Evolutionary conservation across 768 basidiomycete species (phyloP), one percentile per base, ranked within the genome.

Genomic region (Suillus brevipes): DNA sequence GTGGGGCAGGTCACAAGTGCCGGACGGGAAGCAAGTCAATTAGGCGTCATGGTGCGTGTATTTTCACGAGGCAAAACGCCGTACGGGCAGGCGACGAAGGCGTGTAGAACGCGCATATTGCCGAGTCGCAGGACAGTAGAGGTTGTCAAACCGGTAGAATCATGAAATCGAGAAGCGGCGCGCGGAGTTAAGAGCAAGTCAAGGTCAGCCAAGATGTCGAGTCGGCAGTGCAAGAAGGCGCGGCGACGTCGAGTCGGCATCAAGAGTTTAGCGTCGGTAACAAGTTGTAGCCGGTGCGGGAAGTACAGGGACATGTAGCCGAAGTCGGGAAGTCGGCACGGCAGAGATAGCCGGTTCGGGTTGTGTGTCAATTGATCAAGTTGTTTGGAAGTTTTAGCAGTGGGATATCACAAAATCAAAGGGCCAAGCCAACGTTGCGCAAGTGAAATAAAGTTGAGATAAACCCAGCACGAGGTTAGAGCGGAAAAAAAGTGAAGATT

Each of bases 31-130:
- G 55, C 36, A 45, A 42, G 18, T 43, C 55, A 9, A 60, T 67
- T 55, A 58, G 49, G 58, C 28, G 50, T 57, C 34, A 63, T 68
- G 23, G 38, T 23, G 38, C 16, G 37, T 58, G 60, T 31, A 61
- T 62, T 64, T 64, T 67, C 67, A 38, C 64, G n/a, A 55, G 61
- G 47, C 23, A 53, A 58, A 38, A 16, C n/a, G 9, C 36, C 37
- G 16, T 58, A 40, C 16, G 6, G 18, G 57, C 38, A 67, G 68
- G 73, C 45, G 31, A 62, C 66, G 31, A 53, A 59, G 34, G 53
- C 53, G 61, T 36, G 37, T 53, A 38, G 31, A 61, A 38, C 34
- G 31, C 34, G 36, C 13, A 7, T 55, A 34, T 34, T 34, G 31
- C 31, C 31, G 31, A 10, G 20, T n/a, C 10, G 49, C n/a, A 61